Conservation (phyloP, 192 early-diverging fungal species). For the Irineochytrium annulatum region DNA sequence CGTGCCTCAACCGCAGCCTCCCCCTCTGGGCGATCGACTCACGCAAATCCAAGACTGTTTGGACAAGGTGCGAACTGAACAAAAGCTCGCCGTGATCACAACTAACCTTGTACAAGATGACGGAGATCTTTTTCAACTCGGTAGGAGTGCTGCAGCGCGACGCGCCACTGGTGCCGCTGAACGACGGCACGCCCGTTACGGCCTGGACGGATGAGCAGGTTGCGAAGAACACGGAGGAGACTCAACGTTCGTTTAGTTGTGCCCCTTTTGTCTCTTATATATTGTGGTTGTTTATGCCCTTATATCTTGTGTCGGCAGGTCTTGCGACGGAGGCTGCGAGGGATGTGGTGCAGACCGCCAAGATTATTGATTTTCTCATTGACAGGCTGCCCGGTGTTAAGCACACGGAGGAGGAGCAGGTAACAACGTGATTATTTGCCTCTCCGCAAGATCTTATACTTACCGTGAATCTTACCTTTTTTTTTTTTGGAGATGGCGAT, state of each 20-base stretch:
- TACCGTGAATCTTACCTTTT: neutral
- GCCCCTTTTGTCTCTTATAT: slow-evolving; percentile 1
- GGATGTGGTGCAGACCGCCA: slow-evolving; percentile 35
- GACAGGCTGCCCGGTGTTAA: slow-evolving; percentile 34
- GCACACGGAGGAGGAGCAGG: slow-evolving; percentile 29
- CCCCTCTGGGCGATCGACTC: slow-evolving; percentile 22
- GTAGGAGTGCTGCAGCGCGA: slow-evolving; percentile 42
- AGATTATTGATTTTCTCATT: slow-evolving; percentile 40
- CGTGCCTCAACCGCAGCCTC: no score
- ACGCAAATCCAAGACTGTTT: slow-evolving; percentile 38
- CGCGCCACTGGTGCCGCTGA: slow-evolving; percentile 31
- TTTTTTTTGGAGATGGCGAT: slow-evolving; percentile 19
- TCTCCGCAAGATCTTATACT: neutral
- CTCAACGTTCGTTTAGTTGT: slow-evolving; percentile 10
- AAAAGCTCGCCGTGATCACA: neutral
- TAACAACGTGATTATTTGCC: neutral
- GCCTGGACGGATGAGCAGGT: slow-evolving; percentile 38
- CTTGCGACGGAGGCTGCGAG: slow-evolving; percentile 21
- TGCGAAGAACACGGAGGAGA: slow-evolving; percentile 7
- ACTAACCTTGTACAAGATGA: slow-evolving; percentile 17
- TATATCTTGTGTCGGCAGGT: slow-evolving; percentile 12
- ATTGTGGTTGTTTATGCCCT: neutral
- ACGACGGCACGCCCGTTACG: slow-evolving; percentile 30
- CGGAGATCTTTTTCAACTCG: slow-evolving; percentile 36
- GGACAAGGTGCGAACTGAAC: slow-evolving; percentile 15